Conservation (phyloP, 495 filamentous ascomycete species). For the Parathielavia hyrcaniae region DNA sequence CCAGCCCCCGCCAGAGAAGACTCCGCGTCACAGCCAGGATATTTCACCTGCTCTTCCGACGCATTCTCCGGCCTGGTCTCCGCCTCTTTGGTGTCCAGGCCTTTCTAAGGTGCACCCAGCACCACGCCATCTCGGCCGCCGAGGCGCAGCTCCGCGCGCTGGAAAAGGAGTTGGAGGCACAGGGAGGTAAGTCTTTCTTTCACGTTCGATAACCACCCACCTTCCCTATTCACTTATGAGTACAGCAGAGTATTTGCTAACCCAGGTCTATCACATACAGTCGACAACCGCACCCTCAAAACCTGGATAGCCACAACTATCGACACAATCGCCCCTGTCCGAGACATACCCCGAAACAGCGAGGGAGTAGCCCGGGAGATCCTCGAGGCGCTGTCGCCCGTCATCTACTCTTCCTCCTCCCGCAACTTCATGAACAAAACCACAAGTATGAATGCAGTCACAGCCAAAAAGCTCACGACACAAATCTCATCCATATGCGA, state of each 20-base stretch:
- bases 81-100: constrained; percentile 16
- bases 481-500: constrained; percentile 10
- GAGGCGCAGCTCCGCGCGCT: constrained; percentile 8
- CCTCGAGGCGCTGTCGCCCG: constrained; percentile 1
- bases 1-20: not conserved
- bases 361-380: constrained; percentile 1
- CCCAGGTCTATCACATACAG: not conserved
- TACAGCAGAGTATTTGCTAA: no score
- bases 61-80: constrained; percentile 17
- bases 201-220: no score
- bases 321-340: not conserved
- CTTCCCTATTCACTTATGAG: not conserved
- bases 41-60: constrained; percentile 16
- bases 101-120: not conserved
- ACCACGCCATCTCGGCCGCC: constrained; percentile 1
- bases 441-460: no score
- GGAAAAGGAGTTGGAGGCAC: constrained; percentile 8
- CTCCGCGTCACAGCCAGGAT: constrained; percentile 16
- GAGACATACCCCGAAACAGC: not conserved
- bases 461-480: not conserved
- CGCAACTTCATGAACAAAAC: no score
- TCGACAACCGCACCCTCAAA: not conserved
- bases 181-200: constrained; percentile 2
- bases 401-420: not conserved
- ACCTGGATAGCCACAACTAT: constrained; percentile 10